These are phyloP conservation scores for Hypoxylon sp. DNA, from an alignment of 2,329 filamentous ascomycete genomes.

Conservation along the genomic window DNA sequence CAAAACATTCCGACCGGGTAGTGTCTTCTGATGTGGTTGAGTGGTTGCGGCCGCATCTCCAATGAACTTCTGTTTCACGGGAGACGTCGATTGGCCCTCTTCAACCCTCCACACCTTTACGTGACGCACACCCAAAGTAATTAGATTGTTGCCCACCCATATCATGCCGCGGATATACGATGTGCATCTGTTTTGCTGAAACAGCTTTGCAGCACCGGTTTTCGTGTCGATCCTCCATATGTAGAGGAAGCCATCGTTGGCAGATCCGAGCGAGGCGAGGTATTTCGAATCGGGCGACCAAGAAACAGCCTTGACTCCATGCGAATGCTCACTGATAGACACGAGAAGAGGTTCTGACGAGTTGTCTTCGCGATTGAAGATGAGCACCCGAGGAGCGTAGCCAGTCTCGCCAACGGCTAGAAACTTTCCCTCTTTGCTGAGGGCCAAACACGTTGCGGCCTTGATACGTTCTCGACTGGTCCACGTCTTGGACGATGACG, in stretches of 20 bases:
- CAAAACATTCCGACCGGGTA: conserved; percentile 89
- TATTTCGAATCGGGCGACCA: conserved; percentile 91
- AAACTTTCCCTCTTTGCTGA: conserved; percentile 89
- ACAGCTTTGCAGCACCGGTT: conserved; percentile 82
- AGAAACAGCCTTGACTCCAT: conserved; percentile 88
- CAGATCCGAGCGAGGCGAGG: conserved; percentile 87
- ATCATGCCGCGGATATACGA: conserved; percentile 87
- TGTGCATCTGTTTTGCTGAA: conserved; percentile 93
- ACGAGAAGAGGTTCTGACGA: conserved; percentile 87
- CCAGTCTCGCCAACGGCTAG: conserved; percentile 96
- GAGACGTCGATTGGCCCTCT: conserved; percentile 72
- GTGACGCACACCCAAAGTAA: conserved; percentile 91
- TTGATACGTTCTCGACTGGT: conserved; percentile 94
- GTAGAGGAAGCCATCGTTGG: conserved; percentile 95
- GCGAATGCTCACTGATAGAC: conserved; percentile 89
- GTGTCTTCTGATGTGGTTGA: conserved; percentile 71
- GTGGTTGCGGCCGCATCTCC: conserved; percentile 60
- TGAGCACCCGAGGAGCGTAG: conserved; percentile 89
- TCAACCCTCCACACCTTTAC: conserved; percentile 94
- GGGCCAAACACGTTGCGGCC: conserved; percentile 88
- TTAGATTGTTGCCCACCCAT: conserved; percentile 87
- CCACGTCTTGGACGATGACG: conserved; percentile 80
- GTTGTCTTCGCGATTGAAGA: conserved; percentile 87
- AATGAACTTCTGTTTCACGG: conserved; percentile 72
- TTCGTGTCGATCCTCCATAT: conserved; percentile 90